A percentile compares a stretch with the other conserved stretches of the same genome.
Conservation (phyloP, 1,139 yeast species). For the Geotrichum fermentans region DNA sequence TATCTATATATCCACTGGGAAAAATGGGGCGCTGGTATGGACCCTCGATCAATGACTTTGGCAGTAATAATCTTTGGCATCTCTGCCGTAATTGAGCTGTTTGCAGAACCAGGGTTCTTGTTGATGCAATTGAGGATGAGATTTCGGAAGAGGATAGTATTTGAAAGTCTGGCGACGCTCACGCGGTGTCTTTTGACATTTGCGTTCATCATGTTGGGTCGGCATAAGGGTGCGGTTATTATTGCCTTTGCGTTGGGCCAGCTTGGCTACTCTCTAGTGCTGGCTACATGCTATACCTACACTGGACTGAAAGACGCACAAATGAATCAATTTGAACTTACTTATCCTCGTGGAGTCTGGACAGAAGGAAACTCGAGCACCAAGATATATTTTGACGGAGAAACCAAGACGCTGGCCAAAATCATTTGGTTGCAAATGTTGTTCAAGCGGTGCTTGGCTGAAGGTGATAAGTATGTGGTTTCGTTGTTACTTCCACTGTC, state of each 20-base stretch:
- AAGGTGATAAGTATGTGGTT: slow-evolving; percentile 80
- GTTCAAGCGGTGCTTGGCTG: slow-evolving; percentile 81
- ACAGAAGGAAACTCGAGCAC: slow-evolving; percentile 8
- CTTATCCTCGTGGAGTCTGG: slow-evolving; percentile 18
- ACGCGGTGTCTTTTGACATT: slow-evolving; percentile 62
- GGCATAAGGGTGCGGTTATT: slow-evolving; percentile 41
- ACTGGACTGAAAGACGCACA: slow-evolving; percentile 17
- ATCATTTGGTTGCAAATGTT: slow-evolving; percentile 72
- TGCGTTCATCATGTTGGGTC: slow-evolving; percentile 40
- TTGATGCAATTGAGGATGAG: slow-evolving; percentile 65
- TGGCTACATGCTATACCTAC: slow-evolving; percentile 35
- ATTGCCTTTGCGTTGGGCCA: slow-evolving; percentile 76
- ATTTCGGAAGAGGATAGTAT: slow-evolving; percentile 60
- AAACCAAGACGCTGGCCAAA: slow-evolving; percentile 32
- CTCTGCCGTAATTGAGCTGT: slow-evolving; percentile 60
- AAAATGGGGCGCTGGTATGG: slow-evolving; percentile 19
- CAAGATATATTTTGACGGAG: slow-evolving; percentile 29
- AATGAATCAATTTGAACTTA: slow-evolving; percentile 14
- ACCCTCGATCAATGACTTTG: not conserved
- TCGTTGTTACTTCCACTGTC: slow-evolving; percentile 64
- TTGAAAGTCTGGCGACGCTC: slow-evolving; percentile 58
- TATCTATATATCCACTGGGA: slow-evolving; percentile 28
- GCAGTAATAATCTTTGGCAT: slow-evolving; percentile 45
- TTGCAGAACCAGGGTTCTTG: slow-evolving; percentile 71
- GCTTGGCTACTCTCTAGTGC: slow-evolving; percentile 53